These are phyloP conservation scores for Oryza meridionalis DNA, from an alignment of 176 grass and related monocot species.

Conservation along the genomic window DNA sequence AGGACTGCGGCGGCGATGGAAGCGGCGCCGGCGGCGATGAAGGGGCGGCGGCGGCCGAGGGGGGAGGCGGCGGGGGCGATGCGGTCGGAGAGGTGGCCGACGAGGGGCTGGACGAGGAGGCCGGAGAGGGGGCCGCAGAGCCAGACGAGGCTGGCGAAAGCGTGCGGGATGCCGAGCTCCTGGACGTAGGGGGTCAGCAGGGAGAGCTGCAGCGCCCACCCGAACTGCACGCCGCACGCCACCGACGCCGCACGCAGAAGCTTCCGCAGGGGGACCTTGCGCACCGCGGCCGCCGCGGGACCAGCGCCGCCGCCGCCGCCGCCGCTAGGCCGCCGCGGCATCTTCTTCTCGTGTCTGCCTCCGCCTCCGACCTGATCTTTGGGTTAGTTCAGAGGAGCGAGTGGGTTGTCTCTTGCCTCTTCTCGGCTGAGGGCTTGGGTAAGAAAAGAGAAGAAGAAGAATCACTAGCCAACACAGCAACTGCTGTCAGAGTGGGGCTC, in stretches of 20 bases:
- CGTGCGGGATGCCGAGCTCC: slow-evolving; percentile 82
- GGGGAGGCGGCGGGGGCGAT: slow-evolving; percentile 44
- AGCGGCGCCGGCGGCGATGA: slow-evolving; percentile 67
- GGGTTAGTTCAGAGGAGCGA: no score
- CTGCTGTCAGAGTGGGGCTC: no score
- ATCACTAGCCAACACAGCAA: no score
- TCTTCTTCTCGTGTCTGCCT: no score
- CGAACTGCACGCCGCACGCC: slow-evolving; percentile 81
- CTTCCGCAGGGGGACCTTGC: slow-evolving; percentile 54
- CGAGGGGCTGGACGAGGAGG: slow-evolving; percentile 77
- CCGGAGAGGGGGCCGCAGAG: slow-evolving; percentile 81
- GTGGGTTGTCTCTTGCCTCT: no score
- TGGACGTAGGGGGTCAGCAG: slow-evolving; percentile 82
- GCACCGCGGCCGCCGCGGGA: slow-evolving; percentile 17
- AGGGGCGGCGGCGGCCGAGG: slow-evolving; percentile 64
- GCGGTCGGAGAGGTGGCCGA: slow-evolving; percentile 77
- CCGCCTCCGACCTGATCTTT: no score
- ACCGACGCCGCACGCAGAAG: slow-evolving; percentile 66
- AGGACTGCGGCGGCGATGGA: slow-evolving; percentile 53
- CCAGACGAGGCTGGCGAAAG: slow-evolving; percentile 86
- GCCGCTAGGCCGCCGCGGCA: slow-evolving; percentile 1
- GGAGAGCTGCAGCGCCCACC: slow-evolving; percentile 77
- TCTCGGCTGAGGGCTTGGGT: no score
- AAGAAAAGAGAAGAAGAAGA: no score
- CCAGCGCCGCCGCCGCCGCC: slow-evolving; percentile 4